Evolutionary conservation across 768 basidiomycete species (phyloP), one percentile per base, ranked within the genome.

Genomic region (Baorangia bicolor): DNA sequence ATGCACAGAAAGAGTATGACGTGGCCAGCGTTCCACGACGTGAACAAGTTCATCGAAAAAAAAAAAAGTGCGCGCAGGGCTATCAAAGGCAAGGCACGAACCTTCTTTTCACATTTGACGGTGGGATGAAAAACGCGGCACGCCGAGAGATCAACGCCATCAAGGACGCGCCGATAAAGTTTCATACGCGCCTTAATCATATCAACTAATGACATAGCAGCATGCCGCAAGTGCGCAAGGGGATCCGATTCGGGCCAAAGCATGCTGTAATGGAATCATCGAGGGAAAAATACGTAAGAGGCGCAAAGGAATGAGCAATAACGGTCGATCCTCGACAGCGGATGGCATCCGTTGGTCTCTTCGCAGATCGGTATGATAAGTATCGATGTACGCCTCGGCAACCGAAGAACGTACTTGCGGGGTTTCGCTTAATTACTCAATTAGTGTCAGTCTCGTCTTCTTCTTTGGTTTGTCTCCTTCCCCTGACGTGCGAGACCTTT

Each of bases 111-210:
- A 60, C 64, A 63, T 51, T 53, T 40, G 62, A 54, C 45, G 23
- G 40, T 55, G 58, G 46, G 61, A 69, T 50, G 52, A 49, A 58
- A 54, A 56, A 59, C 16, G 58, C 40, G 58, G 68, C 60, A 62
- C 47, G 42, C 52, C 52, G 63, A 55, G 57, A 51, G 48, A 69
- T 69, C 57, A 69, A 64, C 60, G 49, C 66, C 60, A 67, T 64
- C 65, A 64, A 64, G 34, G 57, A 55, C 56, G 28, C 27, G 39
- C 53, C 57, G 59, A 58, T 69, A 67, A 57, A 55, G 66, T 69
- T 69, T 69, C 67, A 69, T 69, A 68, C 58, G 49, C 58, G 47
- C 49, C 49, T 59, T 55, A 38, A 59, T 69, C 58, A 59, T 67
- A 63, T 61, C 56, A 55, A 54, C 53, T 49, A 56, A 69, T 59